phyloP scores from a whole-genome alignment of 2,329 filamentous ascomycete species.

The Neofusicoccum ribis region DNA sequence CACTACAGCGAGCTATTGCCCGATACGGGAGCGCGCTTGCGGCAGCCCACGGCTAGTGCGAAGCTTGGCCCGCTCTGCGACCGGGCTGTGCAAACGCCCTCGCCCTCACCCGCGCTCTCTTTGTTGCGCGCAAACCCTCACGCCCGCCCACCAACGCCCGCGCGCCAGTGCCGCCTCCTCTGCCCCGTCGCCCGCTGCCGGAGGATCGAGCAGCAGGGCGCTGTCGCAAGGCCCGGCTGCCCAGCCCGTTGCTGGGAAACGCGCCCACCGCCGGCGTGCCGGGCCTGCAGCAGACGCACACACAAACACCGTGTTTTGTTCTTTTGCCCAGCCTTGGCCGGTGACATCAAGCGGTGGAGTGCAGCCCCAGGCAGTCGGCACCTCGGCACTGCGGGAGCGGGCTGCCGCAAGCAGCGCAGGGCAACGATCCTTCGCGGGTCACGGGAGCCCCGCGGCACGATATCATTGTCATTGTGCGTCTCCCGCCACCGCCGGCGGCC shows the following conservation, averaged over 20 bases:
- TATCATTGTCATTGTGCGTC: neutral
- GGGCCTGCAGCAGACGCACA: neutral
- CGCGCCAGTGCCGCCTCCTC: neutral
- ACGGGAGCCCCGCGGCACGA: neutral
- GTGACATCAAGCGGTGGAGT: neutral
- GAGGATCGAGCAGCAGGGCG: neutral
- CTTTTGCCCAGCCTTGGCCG: neutral
- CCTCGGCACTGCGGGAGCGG: neutral
- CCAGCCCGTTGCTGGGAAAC: neutral
- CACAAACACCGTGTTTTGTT: neutral
- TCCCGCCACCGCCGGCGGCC: constrained; percentile 7
- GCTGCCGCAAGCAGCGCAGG: neutral
- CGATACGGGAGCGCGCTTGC: neutral
- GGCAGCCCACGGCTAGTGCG: neutral
- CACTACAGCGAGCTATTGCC: neutral
- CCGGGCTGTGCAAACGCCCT: constrained; percentile 7
- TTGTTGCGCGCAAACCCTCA: neutral
- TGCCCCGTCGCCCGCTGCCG: neutral
- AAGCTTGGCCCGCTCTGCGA: neutral
- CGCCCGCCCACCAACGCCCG: neutral
- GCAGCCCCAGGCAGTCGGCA: neutral
- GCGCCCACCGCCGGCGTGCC: neutral
- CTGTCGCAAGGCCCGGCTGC: neutral
- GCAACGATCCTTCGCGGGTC: constrained; percentile 3
- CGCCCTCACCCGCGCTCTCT: neutral